Evolutionary conservation across 2,329 filamentous ascomycete genomes (phyloP), one percentile per base, ranked within the genome.

Genomic region (Bipolaris zeicola): DNA sequence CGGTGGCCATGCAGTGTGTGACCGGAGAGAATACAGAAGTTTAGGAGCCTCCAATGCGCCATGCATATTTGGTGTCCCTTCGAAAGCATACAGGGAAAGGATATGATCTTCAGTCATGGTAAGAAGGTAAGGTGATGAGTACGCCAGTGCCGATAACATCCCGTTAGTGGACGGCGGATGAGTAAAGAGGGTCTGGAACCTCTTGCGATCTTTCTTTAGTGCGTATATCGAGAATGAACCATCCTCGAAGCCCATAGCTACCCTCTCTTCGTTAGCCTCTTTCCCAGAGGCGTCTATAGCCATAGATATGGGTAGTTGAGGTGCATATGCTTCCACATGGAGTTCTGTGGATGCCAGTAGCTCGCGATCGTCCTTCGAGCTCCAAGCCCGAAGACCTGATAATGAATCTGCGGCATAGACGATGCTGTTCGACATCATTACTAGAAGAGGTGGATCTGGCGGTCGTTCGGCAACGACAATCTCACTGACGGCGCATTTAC

Each of bases 401-500:
- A 78, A 75, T 5, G 79, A 77, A 72, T 96, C 91, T 0, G 85
- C 92, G 3, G 91, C 95, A 50, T 95, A 85, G 7, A 95, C 87
- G 18, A 92, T 79, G 0, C 91, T 89, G 55, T 91, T 87, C 39
- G 89, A 84, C 60, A 96, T 84, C 72, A 90, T 91, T 45, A 93
- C 90, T 6, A 97, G 79, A 36, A 92, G 73, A 2, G 83, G 82
- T 36, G 90, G 80, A 73, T 87, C 70, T 51, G 80, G 77, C 1
- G 80, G 76, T 41, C 77, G 65, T 55, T 82, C 79, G 50, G 82
- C 78, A 22, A 92, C 83, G 42, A 87, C 82, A 28, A 97, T 85
- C 74, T 96, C 90, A 34, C 89, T 87, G 11, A 96, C 86, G 36
- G 86, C 89, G 68, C 92, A 96, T 64, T 85, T 87, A 0, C 94